phyloP scores from a whole-genome alignment of 2,329 filamentous ascomycete species.

The Sporothrix euskadiensis region DNA sequence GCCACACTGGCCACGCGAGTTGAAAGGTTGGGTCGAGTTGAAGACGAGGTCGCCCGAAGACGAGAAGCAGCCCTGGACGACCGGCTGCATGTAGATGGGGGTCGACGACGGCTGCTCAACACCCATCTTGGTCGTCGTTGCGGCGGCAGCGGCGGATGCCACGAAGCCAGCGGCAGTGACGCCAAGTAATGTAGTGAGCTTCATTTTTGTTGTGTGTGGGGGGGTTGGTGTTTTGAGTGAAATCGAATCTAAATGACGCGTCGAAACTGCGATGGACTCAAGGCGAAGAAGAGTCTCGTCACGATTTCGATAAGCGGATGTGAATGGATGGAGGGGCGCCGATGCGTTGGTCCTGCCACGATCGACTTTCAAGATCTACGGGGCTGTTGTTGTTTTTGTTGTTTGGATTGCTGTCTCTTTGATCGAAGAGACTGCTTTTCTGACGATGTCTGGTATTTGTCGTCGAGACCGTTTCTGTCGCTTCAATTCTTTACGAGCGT shows the following conservation, averaged over 20 bases:
- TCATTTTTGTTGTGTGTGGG: slow-evolving; percentile 28
- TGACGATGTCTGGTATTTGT: not conserved
- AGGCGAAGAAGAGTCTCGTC: not conserved
- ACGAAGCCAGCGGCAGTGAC: slow-evolving; percentile 28
- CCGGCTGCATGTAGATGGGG: slow-evolving; percentile 43
- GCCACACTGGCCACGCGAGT: slow-evolving; percentile 48
- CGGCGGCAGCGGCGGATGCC: slow-evolving; percentile 23
- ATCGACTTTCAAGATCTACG: slow-evolving; percentile 13
- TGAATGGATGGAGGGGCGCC: not conserved
- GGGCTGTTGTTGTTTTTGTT: not conserved
- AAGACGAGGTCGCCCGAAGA: slow-evolving; percentile 45
- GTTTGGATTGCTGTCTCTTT: not conserved
- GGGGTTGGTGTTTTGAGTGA: not conserved
- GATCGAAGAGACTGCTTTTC: not conserved
- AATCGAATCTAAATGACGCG: slow-evolving; percentile 2
- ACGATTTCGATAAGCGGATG: not conserved
- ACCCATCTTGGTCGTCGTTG: slow-evolving; percentile 30
- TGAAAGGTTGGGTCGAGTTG: slow-evolving; percentile 37
- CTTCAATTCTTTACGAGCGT: not conserved
- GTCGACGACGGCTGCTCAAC: slow-evolving; percentile 44
- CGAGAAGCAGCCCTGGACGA: slow-evolving; percentile 55
- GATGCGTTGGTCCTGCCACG: slow-evolving; percentile 30
- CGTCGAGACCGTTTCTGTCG: slow-evolving; percentile 5
- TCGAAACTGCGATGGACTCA: slow-evolving; percentile 1
- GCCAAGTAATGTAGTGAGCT: slow-evolving; percentile 29